Conservation (phyloP, 257 asterid genomes). For the Nicotiana undulata region DNA sequence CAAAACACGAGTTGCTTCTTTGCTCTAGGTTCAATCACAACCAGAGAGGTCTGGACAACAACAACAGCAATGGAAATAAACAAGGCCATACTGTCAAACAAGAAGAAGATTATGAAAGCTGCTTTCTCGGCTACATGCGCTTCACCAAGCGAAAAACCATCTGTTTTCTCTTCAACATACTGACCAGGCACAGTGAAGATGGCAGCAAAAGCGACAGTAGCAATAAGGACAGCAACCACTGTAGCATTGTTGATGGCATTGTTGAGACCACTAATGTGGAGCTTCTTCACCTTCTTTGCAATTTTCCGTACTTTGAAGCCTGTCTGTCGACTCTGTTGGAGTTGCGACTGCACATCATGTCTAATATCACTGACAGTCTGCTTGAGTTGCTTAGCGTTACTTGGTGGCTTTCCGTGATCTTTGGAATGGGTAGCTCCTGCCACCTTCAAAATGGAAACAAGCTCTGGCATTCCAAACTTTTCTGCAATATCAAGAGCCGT, state of each 20-base stretch:
- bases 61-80: constrained; percentile 92
- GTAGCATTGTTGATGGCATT: constrained; percentile 90
- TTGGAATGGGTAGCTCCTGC: constrained; percentile 74
- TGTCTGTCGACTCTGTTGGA: constrained; percentile 85
- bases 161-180: constrained; percentile 37
- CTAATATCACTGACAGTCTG: constrained; percentile 92
- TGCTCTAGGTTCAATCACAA: constrained; percentile 86
- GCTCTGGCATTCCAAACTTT: constrained; percentile 58
- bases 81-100: constrained; percentile 74
- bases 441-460: constrained; percentile 41
- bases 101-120: constrained; percentile 71
- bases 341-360: constrained; percentile 89
- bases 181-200: constrained; percentile 94
- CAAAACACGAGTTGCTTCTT: constrained; percentile 83
- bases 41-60: constrained; percentile 86
- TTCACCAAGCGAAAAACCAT: constrained; percentile 54
- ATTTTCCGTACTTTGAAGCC: constrained; percentile 82
- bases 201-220: constrained; percentile 93
- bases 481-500: constrained; percentile 80
- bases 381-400: constrained; percentile 77
- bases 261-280: constrained; percentile 87
- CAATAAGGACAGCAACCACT: constrained; percentile 87
- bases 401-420: constrained; percentile 79
- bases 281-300: constrained; percentile 93
- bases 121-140: constrained; percentile 69